Conservation (phyloP, 2,329 filamentous ascomycete species). For the Arthroderma sp. region DNA sequence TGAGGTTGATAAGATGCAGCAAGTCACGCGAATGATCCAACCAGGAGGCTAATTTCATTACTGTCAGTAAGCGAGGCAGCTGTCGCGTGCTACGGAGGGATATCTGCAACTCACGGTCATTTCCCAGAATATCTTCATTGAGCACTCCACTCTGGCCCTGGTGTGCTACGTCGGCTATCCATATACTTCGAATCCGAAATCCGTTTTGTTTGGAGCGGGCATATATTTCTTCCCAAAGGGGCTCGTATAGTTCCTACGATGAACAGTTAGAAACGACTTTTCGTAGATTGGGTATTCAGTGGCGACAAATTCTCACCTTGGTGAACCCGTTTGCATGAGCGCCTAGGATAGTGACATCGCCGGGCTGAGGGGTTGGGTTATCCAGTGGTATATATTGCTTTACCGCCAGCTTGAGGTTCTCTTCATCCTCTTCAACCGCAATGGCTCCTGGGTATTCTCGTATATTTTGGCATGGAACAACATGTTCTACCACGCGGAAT, state of each 20-base stretch:
- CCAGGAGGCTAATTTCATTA: constrained; percentile 53
- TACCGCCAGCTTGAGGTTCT: constrained; percentile 57
- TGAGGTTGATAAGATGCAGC: constrained; percentile 70
- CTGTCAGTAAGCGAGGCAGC: constrained; percentile 10
- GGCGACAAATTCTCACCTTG: constrained; percentile 45
- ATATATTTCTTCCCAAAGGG: constrained; percentile 75
- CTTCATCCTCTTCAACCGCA: constrained; percentile 53
- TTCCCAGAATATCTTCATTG: constrained; percentile 63
- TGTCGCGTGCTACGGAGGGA: not conserved
- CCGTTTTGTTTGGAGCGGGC: constrained; percentile 42
- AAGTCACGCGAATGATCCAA: constrained; percentile 75
- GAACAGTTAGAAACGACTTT: not conserved
- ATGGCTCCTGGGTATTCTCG: constrained; percentile 68
- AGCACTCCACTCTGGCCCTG: constrained; percentile 67
- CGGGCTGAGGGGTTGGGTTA: constrained; percentile 53
- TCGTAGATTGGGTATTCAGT: not conserved
- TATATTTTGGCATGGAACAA: constrained; percentile 61
- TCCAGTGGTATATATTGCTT: constrained; percentile 78
- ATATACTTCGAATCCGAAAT: constrained; percentile 66
- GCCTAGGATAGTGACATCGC: constrained; percentile 73
- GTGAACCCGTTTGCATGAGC: constrained; percentile 87
- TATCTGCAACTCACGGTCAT: constrained; percentile 54
- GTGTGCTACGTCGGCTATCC: constrained; percentile 79
- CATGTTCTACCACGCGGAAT: constrained; percentile 56
- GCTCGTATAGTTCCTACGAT: constrained; percentile 73